Evolutionary conservation across 2,329 filamentous ascomycete species (phyloP), one percentile per base, ranked within the genome.

Genomic region (Exophiala aquamarina): DNA sequence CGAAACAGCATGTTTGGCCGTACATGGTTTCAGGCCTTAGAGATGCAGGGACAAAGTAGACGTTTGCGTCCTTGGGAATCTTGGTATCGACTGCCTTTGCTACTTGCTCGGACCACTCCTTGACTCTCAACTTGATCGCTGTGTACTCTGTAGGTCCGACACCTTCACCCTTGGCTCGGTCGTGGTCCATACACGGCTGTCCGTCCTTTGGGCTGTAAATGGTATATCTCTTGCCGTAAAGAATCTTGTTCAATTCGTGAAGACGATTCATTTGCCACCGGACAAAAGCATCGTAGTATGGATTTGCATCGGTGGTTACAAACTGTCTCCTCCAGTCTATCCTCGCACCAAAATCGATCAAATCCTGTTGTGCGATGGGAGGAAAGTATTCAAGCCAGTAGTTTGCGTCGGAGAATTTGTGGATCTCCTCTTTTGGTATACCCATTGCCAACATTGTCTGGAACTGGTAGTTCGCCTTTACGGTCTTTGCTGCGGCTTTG

Each of bases 21-120:
- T 97, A 98, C 92, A 98, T 97, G 28, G 93, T 98, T 76, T 98
- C 93, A 2, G 93, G 89, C 53, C 93, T 81, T 52, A 98, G 79
- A 45, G 93, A 97, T 13, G 93, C 93, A 10, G 93, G 87, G 10
- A 97, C 82, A 61, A 97, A 86, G 73, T 86, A 97, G 47, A 96
- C 85, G 52, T 86, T 86, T 36, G 88, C 85, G 55, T 80, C 83
- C 28, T 83, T 78, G 4, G 92, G 87, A 3, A 97, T 72, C 72
- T 92, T 93, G 56, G 81, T 84, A 65, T 85, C 79, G 49, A 97
- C 71, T 43, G 81, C 73, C 57, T 86, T 80, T 55, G 82, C 81
- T 18, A 89, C 87, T 54, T 84, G 78, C 21, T 86, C 82, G 1
- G 90, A 81, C 91, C 91, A 98, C 64, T 95, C 87, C 59, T 91